A percentile compares a stretch with the other conserved stretches of the same genome.
These are phyloP conservation scores for Aspergillus jensenii DNA, from an alignment of 2,329 filamentous ascomycete genomes.

Conservation along the genomic window DNA sequence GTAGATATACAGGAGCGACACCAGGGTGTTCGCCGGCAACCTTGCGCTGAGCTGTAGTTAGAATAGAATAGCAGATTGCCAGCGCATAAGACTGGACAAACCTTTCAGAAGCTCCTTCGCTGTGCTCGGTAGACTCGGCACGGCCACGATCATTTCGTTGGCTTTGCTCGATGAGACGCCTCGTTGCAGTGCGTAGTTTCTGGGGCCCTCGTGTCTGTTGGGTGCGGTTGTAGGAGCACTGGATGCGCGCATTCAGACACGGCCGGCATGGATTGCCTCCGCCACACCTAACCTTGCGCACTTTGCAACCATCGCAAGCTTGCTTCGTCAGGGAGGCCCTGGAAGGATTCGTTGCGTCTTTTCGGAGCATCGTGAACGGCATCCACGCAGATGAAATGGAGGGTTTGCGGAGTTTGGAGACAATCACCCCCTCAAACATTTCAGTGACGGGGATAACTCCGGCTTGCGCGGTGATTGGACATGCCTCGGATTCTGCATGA, in stretches of 20 bases:
- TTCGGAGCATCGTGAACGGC: neutral
- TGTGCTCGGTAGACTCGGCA: neutral
- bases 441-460: neutral
- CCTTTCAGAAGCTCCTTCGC: neutral
- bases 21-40: slow-evolving; percentile 22
- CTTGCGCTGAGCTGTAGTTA: slow-evolving; percentile 7
- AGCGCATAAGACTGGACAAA: neutral
- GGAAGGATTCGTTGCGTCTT: slow-evolving; percentile 12
- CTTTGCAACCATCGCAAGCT: slow-evolving; percentile 55
- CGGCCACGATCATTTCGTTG: slow-evolving; percentile 5
- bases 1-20: slow-evolving; percentile 46
- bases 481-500: neutral
- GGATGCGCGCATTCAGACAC: slow-evolving; percentile 46
- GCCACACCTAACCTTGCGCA: slow-evolving; percentile 54
- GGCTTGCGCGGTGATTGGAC: neutral
- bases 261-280: slow-evolving; percentile 49
- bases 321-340: slow-evolving; percentile 31
- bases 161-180: slow-evolving; percentile 22
- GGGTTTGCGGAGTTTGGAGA: neutral
- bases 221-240: slow-evolving; percentile 52
- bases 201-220: slow-evolving; percentile 49
- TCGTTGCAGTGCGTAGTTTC: slow-evolving; percentile 33
- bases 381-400: neutral
- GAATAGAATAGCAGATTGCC: neutral
- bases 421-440: neutral